Evolutionary conservation across 192 early-diverging fungal species (phyloP).

Genomic region (Piromyces finnis): DNA sequence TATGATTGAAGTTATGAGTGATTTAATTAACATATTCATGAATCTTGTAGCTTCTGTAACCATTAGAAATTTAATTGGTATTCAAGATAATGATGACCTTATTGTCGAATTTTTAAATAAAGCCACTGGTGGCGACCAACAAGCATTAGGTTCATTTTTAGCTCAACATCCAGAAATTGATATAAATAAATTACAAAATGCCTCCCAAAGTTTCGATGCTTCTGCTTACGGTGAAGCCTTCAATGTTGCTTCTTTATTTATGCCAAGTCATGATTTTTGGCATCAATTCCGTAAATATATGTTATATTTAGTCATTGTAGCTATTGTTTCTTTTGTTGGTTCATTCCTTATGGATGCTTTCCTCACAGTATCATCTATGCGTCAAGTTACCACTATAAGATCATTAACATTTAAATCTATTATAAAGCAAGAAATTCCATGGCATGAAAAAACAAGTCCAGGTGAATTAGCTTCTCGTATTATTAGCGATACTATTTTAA

Average conservation of each 20-base stretch:
- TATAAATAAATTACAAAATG: too few relatives aligned
- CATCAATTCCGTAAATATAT: neutral
- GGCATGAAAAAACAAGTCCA: neutral
- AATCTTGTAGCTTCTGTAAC: neutral
- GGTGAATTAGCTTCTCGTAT: neutral
- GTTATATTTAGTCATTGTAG: neutral
- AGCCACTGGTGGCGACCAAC: too few relatives aligned
- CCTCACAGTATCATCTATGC: neutral
- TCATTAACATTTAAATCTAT: neutral
- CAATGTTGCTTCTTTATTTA: too few relatives aligned
- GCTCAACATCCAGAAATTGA: too few relatives aligned
- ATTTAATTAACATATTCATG: neutral
- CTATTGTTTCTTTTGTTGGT: neutral
- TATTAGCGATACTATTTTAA: neutral
- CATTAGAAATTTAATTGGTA: neutral
- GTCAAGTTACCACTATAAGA: neutral
- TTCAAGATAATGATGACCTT: neutral
- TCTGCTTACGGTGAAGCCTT: too few relatives aligned
- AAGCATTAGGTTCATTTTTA: too few relatives aligned
- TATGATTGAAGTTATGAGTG: neutral
- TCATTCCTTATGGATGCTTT: neutral
- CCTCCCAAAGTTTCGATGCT: too few relatives aligned
- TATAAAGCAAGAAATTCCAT: neutral
- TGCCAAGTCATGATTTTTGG: neutral
- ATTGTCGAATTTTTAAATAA: too few relatives aligned